These are phyloP conservation scores for Pythium graminicola DNA, from an alignment of 352 stramenopile species.

Conservation along the genomic window DNA sequence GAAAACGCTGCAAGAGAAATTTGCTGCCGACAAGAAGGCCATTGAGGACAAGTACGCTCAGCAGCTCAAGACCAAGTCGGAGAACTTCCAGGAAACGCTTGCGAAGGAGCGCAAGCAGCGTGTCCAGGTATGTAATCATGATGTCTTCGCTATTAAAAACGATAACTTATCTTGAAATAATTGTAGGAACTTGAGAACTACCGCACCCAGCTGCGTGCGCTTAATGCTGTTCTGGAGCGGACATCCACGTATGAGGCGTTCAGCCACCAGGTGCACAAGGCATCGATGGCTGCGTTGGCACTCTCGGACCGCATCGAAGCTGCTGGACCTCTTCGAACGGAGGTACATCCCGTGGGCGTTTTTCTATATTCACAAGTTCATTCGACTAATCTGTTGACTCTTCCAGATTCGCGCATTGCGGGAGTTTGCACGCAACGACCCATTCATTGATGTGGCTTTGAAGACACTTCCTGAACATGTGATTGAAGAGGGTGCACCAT, in stretches of 20 bases:
- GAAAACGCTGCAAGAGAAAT: constrained; percentile 53
- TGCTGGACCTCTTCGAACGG: constrained; percentile 51
- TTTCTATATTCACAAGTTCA: no score
- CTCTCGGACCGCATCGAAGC: constrained; percentile 79
- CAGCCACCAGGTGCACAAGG: constrained; percentile 81
- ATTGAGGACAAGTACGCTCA: constrained; percentile 48
- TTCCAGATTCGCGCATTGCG: constrained; percentile 53
- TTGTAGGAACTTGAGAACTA: constrained; percentile 63
- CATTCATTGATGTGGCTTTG: constrained; percentile 63
- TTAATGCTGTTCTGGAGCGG: constrained; percentile 63
- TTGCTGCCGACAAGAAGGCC: constrained; percentile 52
- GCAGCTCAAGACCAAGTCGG: constrained; percentile 41
- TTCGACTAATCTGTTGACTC: background rate
- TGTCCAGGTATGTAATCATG: constrained; percentile 28
- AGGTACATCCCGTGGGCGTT: constrained; percentile 24
- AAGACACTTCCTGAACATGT: constrained; percentile 54
- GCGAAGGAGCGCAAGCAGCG: constrained; percentile 58
- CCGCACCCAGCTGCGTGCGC: constrained; percentile 50
- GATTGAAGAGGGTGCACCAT: constrained; percentile 61
- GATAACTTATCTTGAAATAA: no score
- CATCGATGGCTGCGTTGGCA: constrained; percentile 67
- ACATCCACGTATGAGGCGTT: constrained; percentile 80
- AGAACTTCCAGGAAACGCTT: constrained; percentile 53
- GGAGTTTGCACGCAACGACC: constrained; percentile 62
- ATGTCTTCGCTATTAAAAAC: no score